Conservation (phyloP, 768 basidiomycete species). For the Grammothele lineata region DNA sequence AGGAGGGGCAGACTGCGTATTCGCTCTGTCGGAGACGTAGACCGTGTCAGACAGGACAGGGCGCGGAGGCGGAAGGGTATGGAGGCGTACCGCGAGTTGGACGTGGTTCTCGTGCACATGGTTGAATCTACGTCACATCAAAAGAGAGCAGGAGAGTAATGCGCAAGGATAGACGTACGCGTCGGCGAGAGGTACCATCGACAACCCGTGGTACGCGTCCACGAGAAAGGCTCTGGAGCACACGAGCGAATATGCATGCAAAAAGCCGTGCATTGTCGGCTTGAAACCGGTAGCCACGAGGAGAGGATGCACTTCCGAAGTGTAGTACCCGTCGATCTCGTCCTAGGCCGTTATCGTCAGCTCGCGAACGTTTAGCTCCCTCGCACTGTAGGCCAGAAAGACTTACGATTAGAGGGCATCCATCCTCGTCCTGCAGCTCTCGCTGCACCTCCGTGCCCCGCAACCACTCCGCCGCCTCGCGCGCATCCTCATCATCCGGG, state of each 20-base stretch:
- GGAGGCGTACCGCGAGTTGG: constrained; percentile 32
- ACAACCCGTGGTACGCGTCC: constrained; percentile 42
- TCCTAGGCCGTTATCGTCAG: constrained; percentile 12
- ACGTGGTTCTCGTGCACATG: constrained; percentile 33
- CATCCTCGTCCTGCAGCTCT: constrained; percentile 19
- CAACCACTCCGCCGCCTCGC: constrained; percentile 31
- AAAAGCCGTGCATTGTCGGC: constrained; percentile 24
- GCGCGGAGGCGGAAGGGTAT: background rate
- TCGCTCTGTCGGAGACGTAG: constrained; percentile 27
- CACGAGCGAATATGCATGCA: constrained; percentile 42
- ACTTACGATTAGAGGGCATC: constrained; percentile 15
- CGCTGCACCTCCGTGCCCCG: constrained; percentile 28
- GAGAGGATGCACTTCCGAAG: constrained; percentile 14
- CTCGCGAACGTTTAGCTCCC: no score
- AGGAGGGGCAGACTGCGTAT: constrained; percentile 35
- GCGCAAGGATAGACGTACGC: no score
- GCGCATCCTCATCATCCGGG: constrained; percentile 22
- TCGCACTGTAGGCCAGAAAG: background rate
- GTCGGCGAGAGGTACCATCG: constrained; percentile 47
- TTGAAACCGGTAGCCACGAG: background rate
- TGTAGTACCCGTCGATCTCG: constrained; percentile 22
- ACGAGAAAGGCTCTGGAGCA: constrained; percentile 46
- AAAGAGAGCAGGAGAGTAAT: no score
- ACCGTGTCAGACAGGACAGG: no score
- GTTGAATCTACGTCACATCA: constrained; percentile 33